Conservation (phyloP, 805 yeast genomes). For the Torulaspora gathmanii region DNA sequence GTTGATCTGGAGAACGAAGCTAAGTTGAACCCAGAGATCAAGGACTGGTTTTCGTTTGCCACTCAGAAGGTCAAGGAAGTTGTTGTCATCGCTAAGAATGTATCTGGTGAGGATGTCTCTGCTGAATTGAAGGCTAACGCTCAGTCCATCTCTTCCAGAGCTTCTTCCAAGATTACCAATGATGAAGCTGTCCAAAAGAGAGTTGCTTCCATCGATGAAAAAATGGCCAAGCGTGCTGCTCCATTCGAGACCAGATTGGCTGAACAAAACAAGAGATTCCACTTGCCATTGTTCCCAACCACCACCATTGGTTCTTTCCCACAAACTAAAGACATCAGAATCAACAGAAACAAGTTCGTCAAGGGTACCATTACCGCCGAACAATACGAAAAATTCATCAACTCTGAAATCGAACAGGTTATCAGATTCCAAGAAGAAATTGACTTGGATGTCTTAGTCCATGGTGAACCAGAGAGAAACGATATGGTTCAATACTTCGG, state of each 20-base stretch:
- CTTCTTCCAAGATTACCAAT: conserved; percentile 83
- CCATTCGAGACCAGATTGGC: conserved; percentile 83
- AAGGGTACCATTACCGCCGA: conserved; percentile 95
- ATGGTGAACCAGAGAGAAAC: conserved; percentile 99
- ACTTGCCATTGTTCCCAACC: conserved; percentile 98
- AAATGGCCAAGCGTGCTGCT: conserved; percentile 76
- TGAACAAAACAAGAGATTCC: conserved; percentile 80
- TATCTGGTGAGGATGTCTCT: conserved; percentile 75
- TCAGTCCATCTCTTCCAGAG: conserved; percentile 77
- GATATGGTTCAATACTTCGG: conserved; percentile 99
- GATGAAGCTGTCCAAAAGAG: conserved; percentile 86
- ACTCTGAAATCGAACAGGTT: conserved; percentile 92
- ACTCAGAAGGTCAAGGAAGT: conserved; percentile 93
- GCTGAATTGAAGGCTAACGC: conserved; percentile 81
- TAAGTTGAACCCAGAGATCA: conserved; percentile 84
- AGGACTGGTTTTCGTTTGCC: conserved; percentile 98
- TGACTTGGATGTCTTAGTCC: conserved; percentile 96
- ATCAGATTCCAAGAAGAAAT: conserved; percentile 99
- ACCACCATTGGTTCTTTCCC: conserved; percentile 99
- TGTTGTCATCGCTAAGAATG: conserved; percentile 83
- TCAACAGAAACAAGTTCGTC: conserved; percentile 95
- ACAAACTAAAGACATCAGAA: conserved; percentile 98
- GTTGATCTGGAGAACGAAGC: conserved; percentile 90
- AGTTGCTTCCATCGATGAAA: conserved; percentile 69
- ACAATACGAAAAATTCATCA: conserved; percentile 94